Base-by-base conservation (phyloP, 208 protist genomes). In the Wallacemonas collosoma region DNA sequence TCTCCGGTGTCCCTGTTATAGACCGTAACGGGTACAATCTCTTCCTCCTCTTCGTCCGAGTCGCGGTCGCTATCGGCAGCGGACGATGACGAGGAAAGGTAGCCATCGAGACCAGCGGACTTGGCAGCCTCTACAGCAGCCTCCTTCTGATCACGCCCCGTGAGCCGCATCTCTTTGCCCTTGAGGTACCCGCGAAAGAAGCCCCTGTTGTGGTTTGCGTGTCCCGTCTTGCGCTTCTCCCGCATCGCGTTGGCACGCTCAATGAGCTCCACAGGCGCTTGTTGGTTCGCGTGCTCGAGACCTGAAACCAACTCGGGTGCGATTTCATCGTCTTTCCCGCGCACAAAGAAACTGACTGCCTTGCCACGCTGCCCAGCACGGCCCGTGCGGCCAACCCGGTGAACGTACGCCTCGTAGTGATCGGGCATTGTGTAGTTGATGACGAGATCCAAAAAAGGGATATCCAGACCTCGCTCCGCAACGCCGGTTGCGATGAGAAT, bases 351-450 rank as follows among this genome's bases (percentile, higher is more conserved):
- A 63, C 85, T 97, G 6, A 96, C 77, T 9, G 93, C 93, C 41
- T 87, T 79, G 39, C 93, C 93, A 41, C 76, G 85, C 55, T 81
- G 78, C 0, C 93, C 93, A 12, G 93, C 93, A 2, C 93, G 81
- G 2, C 93, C 93, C 1, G 93, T 97, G 54, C 93, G 89, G 41
- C 93, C 98, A 70, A 99, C 98, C 60, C 98, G 93, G 78, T 99
- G 98, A 54, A 99, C 86, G 74, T 99, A 99, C 35, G 96, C 94
- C 83, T 99, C 98, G 76, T 99, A 98, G 79, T 99, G 97, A 68
- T 99, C 95, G 7, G 98, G 98, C 85, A 99, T 95, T 61, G 99
- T 97, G 85, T 98, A 99, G 85, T 99, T 99, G 73, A 99, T 98
- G 48, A 99, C 99, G 63, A 99, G 97, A 78, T 97, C 91, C 17